A percentile compares a stretch with the other conserved stretches of the same genome.
Conservation (phyloP, 768 basidiomycete genomes). For the Leccinum broughii region DNA sequence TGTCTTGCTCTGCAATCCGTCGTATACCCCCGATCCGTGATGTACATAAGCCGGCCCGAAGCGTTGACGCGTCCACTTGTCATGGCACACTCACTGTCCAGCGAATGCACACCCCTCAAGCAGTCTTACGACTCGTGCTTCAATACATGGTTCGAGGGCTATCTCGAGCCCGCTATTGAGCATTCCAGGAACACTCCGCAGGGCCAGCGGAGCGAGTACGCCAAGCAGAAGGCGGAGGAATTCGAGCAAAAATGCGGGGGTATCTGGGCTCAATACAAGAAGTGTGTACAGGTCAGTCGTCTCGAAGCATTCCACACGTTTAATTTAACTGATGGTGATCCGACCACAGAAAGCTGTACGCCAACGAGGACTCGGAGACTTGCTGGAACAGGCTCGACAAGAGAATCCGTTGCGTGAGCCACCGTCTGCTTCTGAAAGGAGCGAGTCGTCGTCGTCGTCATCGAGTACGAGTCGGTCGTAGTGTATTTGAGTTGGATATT, state of each 20-base stretch:
- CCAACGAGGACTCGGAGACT: slow-evolving; percentile 70
- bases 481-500: not conserved
- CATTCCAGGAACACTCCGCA: slow-evolving; percentile 39
- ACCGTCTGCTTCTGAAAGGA: slow-evolving; percentile 31
- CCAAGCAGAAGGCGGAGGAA: slow-evolving; percentile 80
- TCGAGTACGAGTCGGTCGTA: slow-evolving; percentile 12
- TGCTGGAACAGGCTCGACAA: slow-evolving; percentile 77
- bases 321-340: not conserved
- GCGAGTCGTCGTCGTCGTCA: slow-evolving; percentile 8
- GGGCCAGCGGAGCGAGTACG: slow-evolving; percentile 57
- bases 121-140: slow-evolving; percentile 92
- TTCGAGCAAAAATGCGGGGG: slow-evolving; percentile 85
- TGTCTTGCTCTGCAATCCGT: not conserved
- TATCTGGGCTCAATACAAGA: slow-evolving; percentile 77
- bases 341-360: slow-evolving; percentile 68
- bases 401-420: slow-evolving; percentile 76
- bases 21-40: slow-evolving; percentile 1
- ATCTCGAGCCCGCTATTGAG: slow-evolving; percentile 77
- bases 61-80: not conserved
- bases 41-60: slow-evolving; percentile 21
- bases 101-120: slow-evolving; percentile 89
- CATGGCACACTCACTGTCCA: slow-evolving; percentile 81
- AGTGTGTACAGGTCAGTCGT: slow-evolving; percentile 75
- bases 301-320: not conserved
- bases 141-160: slow-evolving; percentile 97